Evolutionary conservation across 192 early-diverging fungal species (phyloP), one percentile per base, ranked within the genome.

Genomic region (Backusella westeae): DNA sequence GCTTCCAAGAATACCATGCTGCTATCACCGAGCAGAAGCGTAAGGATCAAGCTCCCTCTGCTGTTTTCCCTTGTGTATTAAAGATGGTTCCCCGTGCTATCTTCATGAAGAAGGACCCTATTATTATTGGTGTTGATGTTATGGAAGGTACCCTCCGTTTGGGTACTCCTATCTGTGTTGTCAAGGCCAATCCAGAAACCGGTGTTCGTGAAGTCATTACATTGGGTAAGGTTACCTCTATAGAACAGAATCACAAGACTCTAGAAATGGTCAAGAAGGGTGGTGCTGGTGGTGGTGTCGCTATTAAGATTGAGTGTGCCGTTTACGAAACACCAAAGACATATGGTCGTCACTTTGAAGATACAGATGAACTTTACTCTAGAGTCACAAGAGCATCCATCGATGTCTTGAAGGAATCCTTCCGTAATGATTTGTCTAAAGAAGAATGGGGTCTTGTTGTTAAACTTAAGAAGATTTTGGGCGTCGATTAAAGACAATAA

Each of bases 61-160:
- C 97, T 19, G 90, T 99, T n/a, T 99, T 97, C 91, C 98, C 98
- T n/a, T 96, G 94, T 83, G 80, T 95, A 34, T 78, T 98, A 56
- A 88, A 90, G 75, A 97, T 98, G 86, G 89, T 98, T 23, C 91
- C 93, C 21, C 93, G 92, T 21, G 92, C 91, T 15, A 89, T 97
- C n/a, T 94, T 98, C 85, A 98, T 98, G 83, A 96, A 96, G 86
- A 90, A 94, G 75, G 90, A 95, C 52, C 98, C 98, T 65, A 94
- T 99, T 75, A 90, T 98, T 71, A 88, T 99, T 67, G 98, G 97
- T 80, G 92, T 95, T 19, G 98, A 99, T 83, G 94, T 98, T n/a
- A 65, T 93, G 15, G 97, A 98, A 80, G 98, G 98, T 53, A 85
- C 87, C 71, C 87, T 99, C 77, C 91, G 93, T 67, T 74, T 90